Conservation (phyloP, 805 yeast species). For the Metschnikowia anglica region DNA sequence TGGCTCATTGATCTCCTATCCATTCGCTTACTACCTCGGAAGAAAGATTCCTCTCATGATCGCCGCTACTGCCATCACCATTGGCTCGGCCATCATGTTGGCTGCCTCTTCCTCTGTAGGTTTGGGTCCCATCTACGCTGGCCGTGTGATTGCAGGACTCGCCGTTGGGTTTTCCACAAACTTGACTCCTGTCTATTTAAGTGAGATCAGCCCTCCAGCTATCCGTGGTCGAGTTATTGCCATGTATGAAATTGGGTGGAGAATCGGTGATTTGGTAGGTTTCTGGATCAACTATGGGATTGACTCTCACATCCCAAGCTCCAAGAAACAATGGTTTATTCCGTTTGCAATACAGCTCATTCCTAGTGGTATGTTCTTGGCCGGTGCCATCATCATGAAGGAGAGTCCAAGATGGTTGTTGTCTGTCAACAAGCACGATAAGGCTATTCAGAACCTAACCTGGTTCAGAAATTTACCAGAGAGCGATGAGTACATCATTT, state of each 20-base stretch:
- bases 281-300: constrained; percentile 40
- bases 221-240: constrained; percentile 34
- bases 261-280: constrained; percentile 40
- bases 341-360: constrained; percentile 42
- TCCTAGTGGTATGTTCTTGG: constrained; percentile 36
- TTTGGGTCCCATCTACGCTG: constrained; percentile 38
- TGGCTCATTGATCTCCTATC: constrained; percentile 40
- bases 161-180: constrained; percentile 38
- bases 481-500: constrained; percentile 34
- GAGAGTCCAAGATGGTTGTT: constrained; percentile 41
- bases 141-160: constrained; percentile 37
- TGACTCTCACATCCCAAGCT: constrained; percentile 26
- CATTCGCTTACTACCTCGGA: constrained; percentile 35
- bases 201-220: constrained; percentile 39
- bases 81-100: constrained; percentile 40
- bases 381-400: constrained; percentile 33
- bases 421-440: constrained; percentile 30
- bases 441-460: constrained; percentile 33
- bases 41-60: constrained; percentile 31
- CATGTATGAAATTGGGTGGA: constrained; percentile 39
- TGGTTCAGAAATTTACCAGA: constrained; percentile 38
- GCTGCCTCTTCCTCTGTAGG: constrained; percentile 29
- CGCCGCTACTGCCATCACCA: constrained; percentile 33
- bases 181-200: constrained; percentile 37
- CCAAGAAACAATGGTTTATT: constrained; percentile 37